Conservation (phyloP, 2,329 filamentous ascomycete species). For the Fusarium sp. region DNA sequence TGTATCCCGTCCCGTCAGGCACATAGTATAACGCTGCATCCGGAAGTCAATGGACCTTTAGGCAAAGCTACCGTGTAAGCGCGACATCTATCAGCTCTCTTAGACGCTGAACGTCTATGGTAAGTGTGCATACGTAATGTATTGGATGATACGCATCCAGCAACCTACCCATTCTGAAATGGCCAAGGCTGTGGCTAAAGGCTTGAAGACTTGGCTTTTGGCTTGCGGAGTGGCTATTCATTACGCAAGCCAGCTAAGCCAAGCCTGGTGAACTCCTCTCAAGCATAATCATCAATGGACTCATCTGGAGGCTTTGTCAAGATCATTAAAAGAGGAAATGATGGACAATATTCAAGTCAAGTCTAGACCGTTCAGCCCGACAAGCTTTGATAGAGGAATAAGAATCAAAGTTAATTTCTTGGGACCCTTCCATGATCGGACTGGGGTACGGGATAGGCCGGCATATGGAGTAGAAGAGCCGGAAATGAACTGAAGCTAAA, state of each 20-base stretch:
- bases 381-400: constrained; percentile 18
- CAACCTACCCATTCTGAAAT: constrained; percentile 8
- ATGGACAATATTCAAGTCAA: constrained; percentile 16
- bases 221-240: constrained; percentile 24
- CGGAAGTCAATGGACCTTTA: constrained; percentile 29
- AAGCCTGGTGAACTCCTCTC: constrained; percentile 21
- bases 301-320: background rate
- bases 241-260: constrained; percentile 27
- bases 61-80: constrained; percentile 6
- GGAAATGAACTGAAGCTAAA: constrained; percentile 9
- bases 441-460: constrained; percentile 24
- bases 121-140: constrained; percentile 10
- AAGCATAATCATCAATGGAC: constrained; percentile 20
- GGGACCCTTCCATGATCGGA: constrained; percentile 15
- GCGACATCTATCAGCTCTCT: constrained; percentile 15
- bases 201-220: constrained; percentile 22
- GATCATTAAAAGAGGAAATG: constrained; percentile 29
- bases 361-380: constrained; percentile 19
- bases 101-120: constrained; percentile 27
- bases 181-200: background rate
- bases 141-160: constrained; percentile 12
- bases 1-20: constrained; percentile 7
- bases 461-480: constrained; percentile 10
- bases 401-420: constrained; percentile 28
- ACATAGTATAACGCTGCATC: constrained; percentile 28